phyloP scores from a whole-genome alignment of 2,329 filamentous ascomycete species.

The Xylariaceae sp. region DNA sequence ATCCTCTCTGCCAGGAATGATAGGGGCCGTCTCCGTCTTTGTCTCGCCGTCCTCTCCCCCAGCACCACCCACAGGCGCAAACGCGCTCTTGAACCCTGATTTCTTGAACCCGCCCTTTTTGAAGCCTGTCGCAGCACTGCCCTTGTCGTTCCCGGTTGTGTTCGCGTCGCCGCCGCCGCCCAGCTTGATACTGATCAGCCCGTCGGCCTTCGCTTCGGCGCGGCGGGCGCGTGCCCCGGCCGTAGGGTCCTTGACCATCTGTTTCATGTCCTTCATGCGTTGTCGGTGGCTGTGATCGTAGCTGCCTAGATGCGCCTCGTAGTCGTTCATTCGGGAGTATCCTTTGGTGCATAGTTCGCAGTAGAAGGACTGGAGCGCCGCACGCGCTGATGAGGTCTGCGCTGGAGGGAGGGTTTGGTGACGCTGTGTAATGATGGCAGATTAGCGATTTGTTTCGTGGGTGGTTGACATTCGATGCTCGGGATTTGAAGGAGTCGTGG shows the following conservation, averaged over 20 bases:
- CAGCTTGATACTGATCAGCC: slow-evolving; percentile 72
- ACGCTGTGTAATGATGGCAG: slow-evolving; percentile 46
- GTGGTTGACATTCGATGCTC: not conserved
- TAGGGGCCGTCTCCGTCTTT: slow-evolving; percentile 44
- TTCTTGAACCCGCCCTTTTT: slow-evolving; percentile 81
- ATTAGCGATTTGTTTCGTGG: not conserved
- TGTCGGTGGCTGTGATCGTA: slow-evolving; percentile 97
- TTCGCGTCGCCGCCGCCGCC: slow-evolving; percentile 41
- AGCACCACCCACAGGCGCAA: slow-evolving; percentile 61
- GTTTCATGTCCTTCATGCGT: slow-evolving; percentile 86
- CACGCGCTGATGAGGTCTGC: slow-evolving; percentile 70
- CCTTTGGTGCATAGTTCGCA: slow-evolving; percentile 91
- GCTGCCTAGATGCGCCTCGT: slow-evolving; percentile 90
- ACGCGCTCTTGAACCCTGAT: slow-evolving; percentile 81
- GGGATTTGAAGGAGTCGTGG: too few species aligned
- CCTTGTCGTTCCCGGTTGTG: slow-evolving; percentile 35
- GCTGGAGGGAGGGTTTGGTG: slow-evolving; percentile 65
- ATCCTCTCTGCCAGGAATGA: slow-evolving; percentile 33
- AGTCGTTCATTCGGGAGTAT: slow-evolving; percentile 94
- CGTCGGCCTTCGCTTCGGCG: slow-evolving; percentile 73
- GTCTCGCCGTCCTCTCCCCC: slow-evolving; percentile 52
- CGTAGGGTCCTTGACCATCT: slow-evolving; percentile 75
- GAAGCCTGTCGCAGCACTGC: slow-evolving; percentile 51
- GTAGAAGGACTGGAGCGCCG: slow-evolving; percentile 81
- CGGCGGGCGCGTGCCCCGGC: slow-evolving; percentile 70